Evolutionary conservation across 1,284 basidiomycete genomes (phyloP).

Genomic region (Marasmius sp.): DNA sequence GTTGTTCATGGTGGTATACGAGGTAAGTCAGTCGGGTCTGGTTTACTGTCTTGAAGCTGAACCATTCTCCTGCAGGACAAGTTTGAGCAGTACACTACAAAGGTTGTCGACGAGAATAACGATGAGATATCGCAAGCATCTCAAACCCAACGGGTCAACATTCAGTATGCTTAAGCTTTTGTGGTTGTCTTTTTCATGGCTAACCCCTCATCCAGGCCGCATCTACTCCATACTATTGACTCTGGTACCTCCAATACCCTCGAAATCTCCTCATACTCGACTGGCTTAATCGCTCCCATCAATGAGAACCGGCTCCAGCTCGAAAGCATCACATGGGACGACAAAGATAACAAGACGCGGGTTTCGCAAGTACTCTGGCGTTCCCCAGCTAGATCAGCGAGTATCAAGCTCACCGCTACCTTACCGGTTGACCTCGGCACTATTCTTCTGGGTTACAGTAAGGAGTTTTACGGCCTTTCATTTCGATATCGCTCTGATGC

Average conservation of each 20-base stretch:
- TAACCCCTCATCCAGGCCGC: constrained; percentile 22
- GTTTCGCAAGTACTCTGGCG: constrained; percentile 18
- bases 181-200: neutral
- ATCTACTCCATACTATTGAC: constrained; percentile 23
- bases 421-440: constrained; percentile 57
- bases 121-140: constrained; percentile 20
- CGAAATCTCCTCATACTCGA: constrained; percentile 16
- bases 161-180: constrained; percentile 17
- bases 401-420: constrained; percentile 39
- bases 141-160: constrained; percentile 9
- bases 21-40: constrained; percentile 27
- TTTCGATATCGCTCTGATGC: neutral
- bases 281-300: neutral
- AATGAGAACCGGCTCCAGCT: constrained; percentile 19
- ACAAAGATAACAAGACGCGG: neutral
- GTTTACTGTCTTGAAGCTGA: neutral
- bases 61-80: constrained; percentile 34
- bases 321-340: constrained; percentile 15
- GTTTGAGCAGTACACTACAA: constrained; percentile 39
- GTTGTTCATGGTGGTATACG: constrained; percentile 38
- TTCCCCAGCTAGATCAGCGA: neutral
- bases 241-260: constrained; percentile 20
- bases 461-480: constrained; percentile 20
- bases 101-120: constrained; percentile 38
- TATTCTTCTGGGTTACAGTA: constrained; percentile 65